Evolutionary conservation across 1,284 basidiomycete genomes (phyloP).

Genomic region (Golubevia sp.): DNA sequence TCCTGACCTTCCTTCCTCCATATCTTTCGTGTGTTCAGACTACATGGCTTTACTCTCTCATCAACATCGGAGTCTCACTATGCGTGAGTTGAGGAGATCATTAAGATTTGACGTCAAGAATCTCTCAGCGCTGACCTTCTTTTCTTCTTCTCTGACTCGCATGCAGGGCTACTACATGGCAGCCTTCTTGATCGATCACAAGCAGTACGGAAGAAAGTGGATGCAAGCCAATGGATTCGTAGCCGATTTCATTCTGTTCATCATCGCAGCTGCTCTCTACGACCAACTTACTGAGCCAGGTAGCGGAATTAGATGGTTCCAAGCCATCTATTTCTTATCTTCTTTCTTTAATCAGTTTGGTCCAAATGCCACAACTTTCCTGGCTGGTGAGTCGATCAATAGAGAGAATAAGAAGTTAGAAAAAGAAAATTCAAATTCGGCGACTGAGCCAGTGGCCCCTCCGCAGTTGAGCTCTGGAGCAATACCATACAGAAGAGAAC

Average conservation of each 20-base stretch:
- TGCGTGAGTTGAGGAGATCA: too few species aligned
- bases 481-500: too few species aligned
- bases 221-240: slow-evolving; percentile 67
- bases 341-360: slow-evolving; percentile 68
- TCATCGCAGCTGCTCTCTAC: slow-evolving; percentile 63
- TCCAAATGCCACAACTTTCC: slow-evolving; percentile 64
- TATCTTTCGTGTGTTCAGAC: too few species aligned
- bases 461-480: too few species aligned
- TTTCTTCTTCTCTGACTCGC: too few species aligned
- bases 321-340: slow-evolving; percentile 66
- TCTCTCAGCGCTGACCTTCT: too few species aligned
- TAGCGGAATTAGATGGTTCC: slow-evolving; percentile 62
- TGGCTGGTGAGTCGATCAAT: too few species aligned
- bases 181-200: slow-evolving; percentile 68
- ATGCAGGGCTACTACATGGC: slow-evolving; percentile 68
- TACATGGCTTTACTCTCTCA: slow-evolving; percentile 66
- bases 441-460: too few species aligned
- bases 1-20: too few species aligned
- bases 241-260: slow-evolving; percentile 64
- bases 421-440: too few species aligned
- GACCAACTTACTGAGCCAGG: slow-evolving; percentile 54
- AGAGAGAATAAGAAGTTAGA: too few species aligned
- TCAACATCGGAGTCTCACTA: slow-evolving; percentile 64
- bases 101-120: too few species aligned
- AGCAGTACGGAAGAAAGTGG: slow-evolving; percentile 63